Evolutionary conservation across 2,329 filamentous ascomycete species (phyloP).

Genomic region (Sclerotinia nivalis): DNA sequence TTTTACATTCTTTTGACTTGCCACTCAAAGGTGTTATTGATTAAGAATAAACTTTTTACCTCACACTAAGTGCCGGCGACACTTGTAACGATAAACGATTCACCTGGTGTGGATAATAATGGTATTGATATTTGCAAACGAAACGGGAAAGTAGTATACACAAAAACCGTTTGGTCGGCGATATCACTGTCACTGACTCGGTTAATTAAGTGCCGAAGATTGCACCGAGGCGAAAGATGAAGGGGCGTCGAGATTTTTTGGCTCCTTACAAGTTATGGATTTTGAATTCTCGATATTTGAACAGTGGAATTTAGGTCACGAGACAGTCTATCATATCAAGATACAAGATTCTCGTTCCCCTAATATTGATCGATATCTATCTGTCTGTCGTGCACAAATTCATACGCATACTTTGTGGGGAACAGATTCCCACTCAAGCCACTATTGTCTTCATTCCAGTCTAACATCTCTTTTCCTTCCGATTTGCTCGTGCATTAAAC

Average conservation of each 20-base stretch:
- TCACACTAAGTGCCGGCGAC: background rate
- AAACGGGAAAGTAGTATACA: constrained; percentile 1
- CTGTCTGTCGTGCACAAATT: constrained; percentile 2
- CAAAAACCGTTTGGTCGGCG: constrained; percentile 15
- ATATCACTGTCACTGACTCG: constrained; percentile 1
- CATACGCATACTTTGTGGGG: constrained; percentile 2
- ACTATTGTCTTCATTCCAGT: background rate
- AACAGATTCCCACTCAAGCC: background rate
- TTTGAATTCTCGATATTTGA: background rate
- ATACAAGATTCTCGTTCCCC: background rate
- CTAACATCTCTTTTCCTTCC: background rate
- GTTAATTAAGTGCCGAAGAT: constrained; percentile 4
- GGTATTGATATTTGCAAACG: background rate
- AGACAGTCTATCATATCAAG: background rate
- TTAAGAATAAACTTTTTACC: background rate
- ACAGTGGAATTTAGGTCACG: background rate
- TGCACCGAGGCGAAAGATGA: constrained; percentile 12
- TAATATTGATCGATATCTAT: background rate
- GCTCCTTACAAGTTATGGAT: background rate
- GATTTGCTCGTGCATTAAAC: constrained; percentile 2
- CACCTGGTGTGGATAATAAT: background rate
- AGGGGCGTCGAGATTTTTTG: constrained; percentile 2
- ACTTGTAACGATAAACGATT: background rate
- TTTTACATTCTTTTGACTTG: background rate
- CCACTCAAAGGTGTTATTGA: background rate